phyloP scores from a whole-genome alignment of 148 eudicot genomes.

The Nyssa sinensis region DNA sequence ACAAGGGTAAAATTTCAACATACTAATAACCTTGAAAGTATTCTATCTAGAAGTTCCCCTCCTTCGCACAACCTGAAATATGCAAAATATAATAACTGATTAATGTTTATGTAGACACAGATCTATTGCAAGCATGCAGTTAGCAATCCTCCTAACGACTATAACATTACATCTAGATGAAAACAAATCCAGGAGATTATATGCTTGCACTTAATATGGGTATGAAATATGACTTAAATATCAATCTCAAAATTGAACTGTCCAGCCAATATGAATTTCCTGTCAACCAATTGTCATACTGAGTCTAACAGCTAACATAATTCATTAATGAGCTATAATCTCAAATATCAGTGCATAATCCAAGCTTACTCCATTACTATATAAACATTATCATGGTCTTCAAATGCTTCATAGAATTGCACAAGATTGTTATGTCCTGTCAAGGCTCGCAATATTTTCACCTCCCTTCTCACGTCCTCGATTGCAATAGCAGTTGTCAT shows the following conservation, averaged over 20 bases:
- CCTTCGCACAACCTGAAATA: constrained; percentile 56
- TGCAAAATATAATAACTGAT: neutral
- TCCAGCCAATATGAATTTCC: too few relatives aligned
- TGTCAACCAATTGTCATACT: too few relatives aligned
- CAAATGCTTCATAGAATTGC: constrained; percentile 59
- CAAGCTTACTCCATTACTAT: constrained; percentile 70
- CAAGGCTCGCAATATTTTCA: constrained; percentile 53
- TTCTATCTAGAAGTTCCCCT: constrained; percentile 63
- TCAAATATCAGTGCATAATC: too few relatives aligned
- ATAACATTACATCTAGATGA: neutral
- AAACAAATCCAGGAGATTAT: constrained; percentile 3
- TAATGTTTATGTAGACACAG: neutral
- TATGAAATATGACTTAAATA: neutral
- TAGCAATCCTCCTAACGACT: neutral
- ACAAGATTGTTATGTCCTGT: constrained; percentile 52
- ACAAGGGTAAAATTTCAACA: neutral
- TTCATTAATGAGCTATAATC: too few relatives aligned
- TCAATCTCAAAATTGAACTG: too few relatives aligned
- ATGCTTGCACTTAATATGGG: neutral
- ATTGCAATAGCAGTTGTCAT: constrained; percentile 69
- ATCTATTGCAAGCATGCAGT: neutral
- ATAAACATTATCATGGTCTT: constrained; percentile 56
- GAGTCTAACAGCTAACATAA: too few relatives aligned
- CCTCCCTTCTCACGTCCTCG: constrained; percentile 72
- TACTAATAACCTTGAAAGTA: constrained; percentile 43